Percentiles rank a stretch among this genome's conserved stretches.
Evolutionary conservation across 257 asterid genomes (phyloP).

Genomic region (Solanum chiquidenum): DNA sequence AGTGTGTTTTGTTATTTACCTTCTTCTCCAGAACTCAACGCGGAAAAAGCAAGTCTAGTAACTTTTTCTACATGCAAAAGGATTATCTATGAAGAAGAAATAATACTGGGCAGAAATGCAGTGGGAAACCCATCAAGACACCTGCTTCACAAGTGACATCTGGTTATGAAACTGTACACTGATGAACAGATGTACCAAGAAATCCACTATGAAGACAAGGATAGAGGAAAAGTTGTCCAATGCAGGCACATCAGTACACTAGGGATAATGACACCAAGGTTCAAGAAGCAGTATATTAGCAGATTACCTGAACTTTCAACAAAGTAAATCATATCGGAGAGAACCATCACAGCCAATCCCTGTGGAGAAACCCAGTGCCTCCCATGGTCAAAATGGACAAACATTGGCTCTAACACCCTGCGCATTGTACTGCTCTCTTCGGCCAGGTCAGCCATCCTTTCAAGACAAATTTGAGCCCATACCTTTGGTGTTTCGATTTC

Average conservation of each 20-base stretch:
- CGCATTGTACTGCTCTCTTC: constrained; percentile 87
- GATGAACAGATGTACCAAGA: neutral
- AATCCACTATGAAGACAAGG: neutral
- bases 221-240: neutral
- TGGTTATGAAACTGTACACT: neutral
- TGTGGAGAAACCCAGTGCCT: constrained; percentile 63
- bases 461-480: constrained; percentile 90
- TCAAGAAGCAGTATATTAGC: neutral
- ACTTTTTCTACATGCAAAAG: neutral
- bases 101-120: neutral
- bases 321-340: constrained; percentile 73
- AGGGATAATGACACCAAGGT: neutral
- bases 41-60: neutral
- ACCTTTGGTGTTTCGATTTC: constrained; percentile 77
- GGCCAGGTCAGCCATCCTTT: constrained; percentile 84
- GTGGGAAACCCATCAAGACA: neutral
- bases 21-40: neutral
- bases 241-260: neutral
- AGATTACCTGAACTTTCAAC: constrained; percentile 69
- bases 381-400: constrained; percentile 62
- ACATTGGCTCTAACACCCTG: constrained; percentile 83
- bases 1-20: neutral
- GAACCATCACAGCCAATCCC: constrained; percentile 66
- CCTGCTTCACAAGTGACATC: neutral
- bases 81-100: neutral